phyloP scores from a whole-genome alignment of 768 basidiomycete genomes.

The Neoboletus subvelutipes region DNA sequence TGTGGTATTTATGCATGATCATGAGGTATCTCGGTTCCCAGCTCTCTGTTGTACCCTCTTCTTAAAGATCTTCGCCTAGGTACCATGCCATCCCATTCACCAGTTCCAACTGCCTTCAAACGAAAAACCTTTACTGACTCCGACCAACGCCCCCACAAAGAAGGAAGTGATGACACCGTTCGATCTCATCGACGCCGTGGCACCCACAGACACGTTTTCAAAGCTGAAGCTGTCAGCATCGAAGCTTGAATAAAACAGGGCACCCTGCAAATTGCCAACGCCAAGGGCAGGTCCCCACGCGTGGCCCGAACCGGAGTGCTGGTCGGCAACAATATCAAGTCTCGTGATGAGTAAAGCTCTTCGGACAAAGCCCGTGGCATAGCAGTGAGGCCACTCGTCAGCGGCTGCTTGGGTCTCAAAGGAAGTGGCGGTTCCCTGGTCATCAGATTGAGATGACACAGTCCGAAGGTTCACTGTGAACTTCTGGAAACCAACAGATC shows the following conservation, averaged over 20 bases:
- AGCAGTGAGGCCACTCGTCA: not conserved
- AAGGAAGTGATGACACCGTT: not conserved
- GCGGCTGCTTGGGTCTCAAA: not conserved
- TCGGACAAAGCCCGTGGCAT: not conserved
- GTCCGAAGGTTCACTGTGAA: not conserved
- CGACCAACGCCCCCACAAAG: not conserved
- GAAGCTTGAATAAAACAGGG: not conserved
- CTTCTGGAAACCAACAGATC: conserved; percentile 1
- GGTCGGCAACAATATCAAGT: not conserved
- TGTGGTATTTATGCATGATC: not conserved
- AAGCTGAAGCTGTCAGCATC: not conserved
- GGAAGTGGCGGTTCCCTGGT: not conserved
- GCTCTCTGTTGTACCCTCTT: too few species aligned
- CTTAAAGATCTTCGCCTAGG: not conserved
- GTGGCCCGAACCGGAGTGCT: not conserved
- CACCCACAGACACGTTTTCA: not conserved
- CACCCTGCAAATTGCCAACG: not conserved
- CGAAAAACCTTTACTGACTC: not conserved
- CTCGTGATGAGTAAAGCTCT: not conserved
- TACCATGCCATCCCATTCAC: not conserved
- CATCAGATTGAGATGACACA: not conserved
- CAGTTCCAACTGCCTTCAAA: not conserved
- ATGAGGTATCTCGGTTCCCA: not conserved
- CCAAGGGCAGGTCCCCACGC: conserved; percentile 2
- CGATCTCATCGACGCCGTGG: not conserved